phyloP scores from a whole-genome alignment of 1,284 basidiomycete species.

The Anthracocystis panici-leucophaei region DNA sequence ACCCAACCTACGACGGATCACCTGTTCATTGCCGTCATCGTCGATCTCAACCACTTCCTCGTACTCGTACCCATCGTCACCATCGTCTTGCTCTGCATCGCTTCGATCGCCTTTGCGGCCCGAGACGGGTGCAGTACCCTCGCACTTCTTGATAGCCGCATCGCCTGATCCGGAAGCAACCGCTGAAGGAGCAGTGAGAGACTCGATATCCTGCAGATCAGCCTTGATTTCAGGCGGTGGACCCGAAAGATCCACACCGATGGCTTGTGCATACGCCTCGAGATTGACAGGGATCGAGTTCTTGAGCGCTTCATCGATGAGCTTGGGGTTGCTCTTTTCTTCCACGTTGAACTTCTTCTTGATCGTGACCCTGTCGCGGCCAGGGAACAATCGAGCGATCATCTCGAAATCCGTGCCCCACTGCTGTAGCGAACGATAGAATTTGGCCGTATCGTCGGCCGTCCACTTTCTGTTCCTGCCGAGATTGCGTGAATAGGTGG shows the following conservation, averaged over 20 bases:
- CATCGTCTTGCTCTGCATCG: conserved; percentile 47
- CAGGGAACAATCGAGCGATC: conserved; percentile 84
- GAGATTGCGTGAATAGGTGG: conserved; percentile 78
- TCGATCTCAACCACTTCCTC: conserved; percentile 57
- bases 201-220: conserved; percentile 33
- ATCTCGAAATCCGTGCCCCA: conserved; percentile 93
- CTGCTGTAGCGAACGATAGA: conserved; percentile 83
- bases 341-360: conserved; percentile 91
- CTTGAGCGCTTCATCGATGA: conserved; percentile 60
- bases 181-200: conserved; percentile 9
- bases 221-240: conserved; percentile 63
- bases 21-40: conserved; percentile 50
- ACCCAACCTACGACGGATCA: conserved; percentile 35
- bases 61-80: conserved; percentile 49
- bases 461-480: conserved; percentile 80
- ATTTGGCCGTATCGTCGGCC: conserved; percentile 84
- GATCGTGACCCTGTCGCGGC: conserved; percentile 86
- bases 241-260: conserved; percentile 66
- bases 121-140: conserved; percentile 20
- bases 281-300: conserved; percentile 63
- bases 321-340: conserved; percentile 78
- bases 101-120: conserved; percentile 36
- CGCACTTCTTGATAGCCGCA: conserved; percentile 37
- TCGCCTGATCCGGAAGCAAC: conserved; percentile 10
- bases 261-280: conserved; percentile 62